A percentile compares a stretch with the other conserved stretches of the same genome.
Conservation (phyloP, 2,329 filamentous ascomycete genomes). For the Alternaria sp. region DNA sequence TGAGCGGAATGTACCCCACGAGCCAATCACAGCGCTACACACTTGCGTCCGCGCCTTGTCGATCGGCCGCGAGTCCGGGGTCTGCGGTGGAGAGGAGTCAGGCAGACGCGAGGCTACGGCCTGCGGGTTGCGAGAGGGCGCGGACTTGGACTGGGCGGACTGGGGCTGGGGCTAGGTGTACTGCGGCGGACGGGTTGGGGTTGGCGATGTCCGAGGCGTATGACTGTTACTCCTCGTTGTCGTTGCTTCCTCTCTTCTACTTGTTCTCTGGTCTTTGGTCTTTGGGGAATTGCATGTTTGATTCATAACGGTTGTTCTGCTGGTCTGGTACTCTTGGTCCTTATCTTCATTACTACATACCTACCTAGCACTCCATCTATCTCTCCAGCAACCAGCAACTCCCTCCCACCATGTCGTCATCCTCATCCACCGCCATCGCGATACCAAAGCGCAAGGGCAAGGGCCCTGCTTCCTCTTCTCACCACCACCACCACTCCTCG, state of each 20-base stretch:
- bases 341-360: background rate
- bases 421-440: conserved; percentile 58
- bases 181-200: background rate
- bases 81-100: background rate
- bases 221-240: background rate
- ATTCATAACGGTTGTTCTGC: background rate
- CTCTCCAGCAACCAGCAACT: background rate
- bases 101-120: background rate
- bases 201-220: background rate
- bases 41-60: too few species aligned
- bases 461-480: background rate
- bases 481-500: background rate
- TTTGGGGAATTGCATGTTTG: background rate
- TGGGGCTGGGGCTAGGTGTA: too few species aligned
- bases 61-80: background rate
- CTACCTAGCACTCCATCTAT: background rate
- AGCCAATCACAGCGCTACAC: background rate
- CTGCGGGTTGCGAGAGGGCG: too few species aligned
- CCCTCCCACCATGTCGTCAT: conserved; percentile 1
- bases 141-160: background rate
- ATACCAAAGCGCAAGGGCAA: conserved; percentile 63
- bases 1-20: too few species aligned
- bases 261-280: background rate
- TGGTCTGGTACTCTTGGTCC: background rate
- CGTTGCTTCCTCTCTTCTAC: background rate